Evolutionary conservation across 768 basidiomycete species (phyloP), one percentile per base, ranked within the genome.

Genomic region (Kwoniella newhampshirensis): DNA sequence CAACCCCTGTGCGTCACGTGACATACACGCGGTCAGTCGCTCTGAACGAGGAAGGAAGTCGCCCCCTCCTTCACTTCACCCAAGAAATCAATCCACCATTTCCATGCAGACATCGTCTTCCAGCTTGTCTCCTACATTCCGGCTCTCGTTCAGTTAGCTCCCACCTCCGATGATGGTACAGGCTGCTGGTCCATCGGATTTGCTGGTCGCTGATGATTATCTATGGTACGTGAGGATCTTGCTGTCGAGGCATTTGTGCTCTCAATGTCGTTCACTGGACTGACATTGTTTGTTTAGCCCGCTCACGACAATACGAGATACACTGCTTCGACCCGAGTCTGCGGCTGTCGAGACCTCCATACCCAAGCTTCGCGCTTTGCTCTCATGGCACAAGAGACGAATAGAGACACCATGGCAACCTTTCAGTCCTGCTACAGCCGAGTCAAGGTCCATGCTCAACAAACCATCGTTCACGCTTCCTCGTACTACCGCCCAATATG

Each of bases 391-490:
- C 46, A 50, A 63, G 5, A 26, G 37, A 8, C 54, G 51, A 4
- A 60, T 73, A 0, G 36, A 54, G 17, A 30, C 51, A n/a, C 68
- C 68, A 18, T 67, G 66, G 63, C 23, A 81, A 2, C 85, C 87
- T 1, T 91, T 88, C 70, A 85, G 86, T 40, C 81, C 80, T 46
- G 88, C 89, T 1, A 85, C 84, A 7, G 79, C 80, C 67, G 81
- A 81, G 71, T 90, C 89, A 35, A 82, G 81, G 68, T 83, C 83
- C 73, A 81, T 81, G 36, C 78, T 91, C 8, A 83, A 87, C 57
- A 81, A 82, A 49, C 86, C 87, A 47, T 81, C 83, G 1, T 83
- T 90, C 54, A 83, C 81, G 2, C 78, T 93, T n/a, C 76, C 81
- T 12, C 87, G 89, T 69, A 86, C 84, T 4, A 40, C 53, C 11